phyloP scores from a whole-genome alignment of 1,139 yeast species.

The Blastobotrys serpentis region DNA sequence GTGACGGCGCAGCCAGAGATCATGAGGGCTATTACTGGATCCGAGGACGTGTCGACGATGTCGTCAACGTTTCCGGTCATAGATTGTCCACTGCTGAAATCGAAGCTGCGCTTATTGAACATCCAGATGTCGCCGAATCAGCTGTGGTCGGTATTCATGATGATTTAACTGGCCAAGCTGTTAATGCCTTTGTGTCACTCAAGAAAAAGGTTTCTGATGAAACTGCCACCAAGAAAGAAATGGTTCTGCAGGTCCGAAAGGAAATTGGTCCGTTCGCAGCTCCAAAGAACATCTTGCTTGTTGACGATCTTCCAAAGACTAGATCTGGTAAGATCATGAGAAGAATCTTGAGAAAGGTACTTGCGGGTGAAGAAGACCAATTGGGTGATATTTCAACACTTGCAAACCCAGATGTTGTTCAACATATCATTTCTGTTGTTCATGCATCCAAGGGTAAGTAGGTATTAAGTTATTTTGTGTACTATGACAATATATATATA shows the following conservation, averaged over 20 bases:
- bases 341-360: conserved; percentile 90
- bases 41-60: conserved; percentile 98
- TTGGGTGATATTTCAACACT: conserved; percentile 91
- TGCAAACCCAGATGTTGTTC: conserved; percentile 84
- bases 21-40: conserved; percentile 98
- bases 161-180: conserved; percentile 97
- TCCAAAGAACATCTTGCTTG: conserved; percentile 85
- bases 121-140: conserved; percentile 79
- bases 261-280: conserved; percentile 99
- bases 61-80: conserved; percentile 96
- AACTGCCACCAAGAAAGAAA: conserved; percentile 76
- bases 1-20: conserved; percentile 98
- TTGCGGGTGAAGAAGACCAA: conserved; percentile 86
- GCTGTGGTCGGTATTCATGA: conserved; percentile 95
- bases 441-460: neutral
- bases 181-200: conserved; percentile 87
- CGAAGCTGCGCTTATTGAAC: conserved; percentile 86
- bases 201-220: conserved; percentile 54
- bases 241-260: conserved; percentile 83
- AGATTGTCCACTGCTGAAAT: conserved; percentile 96
- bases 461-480: neutral
- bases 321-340: conserved; percentile 99
- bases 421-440: conserved; percentile 56
- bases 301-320: conserved; percentile 92
- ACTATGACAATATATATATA: conserved; percentile 2